A percentile compares a stretch with the other conserved stretches of the same genome.
Evolutionary conservation across 345 rosid species (phyloP).

Genomic region (Syzygium grande): DNA sequence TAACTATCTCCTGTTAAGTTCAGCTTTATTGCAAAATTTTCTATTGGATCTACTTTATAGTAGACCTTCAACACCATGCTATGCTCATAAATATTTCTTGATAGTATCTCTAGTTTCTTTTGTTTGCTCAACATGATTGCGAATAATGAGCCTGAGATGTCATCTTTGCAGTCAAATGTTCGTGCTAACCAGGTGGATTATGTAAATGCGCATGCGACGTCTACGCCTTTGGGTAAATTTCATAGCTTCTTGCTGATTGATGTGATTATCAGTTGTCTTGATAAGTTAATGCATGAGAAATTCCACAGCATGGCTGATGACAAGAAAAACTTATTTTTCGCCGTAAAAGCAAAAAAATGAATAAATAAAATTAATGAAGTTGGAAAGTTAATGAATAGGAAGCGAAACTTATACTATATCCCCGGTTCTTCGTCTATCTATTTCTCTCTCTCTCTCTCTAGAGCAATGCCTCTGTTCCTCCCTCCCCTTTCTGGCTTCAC

Average conservation of each 20-base stretch:
- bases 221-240: slow-evolving; percentile 76
- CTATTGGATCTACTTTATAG: neutral
- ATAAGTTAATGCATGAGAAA: neutral
- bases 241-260: neutral
- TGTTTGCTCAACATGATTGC: neutral
- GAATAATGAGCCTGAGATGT: neutral
- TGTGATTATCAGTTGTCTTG: neutral
- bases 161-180: slow-evolving; percentile 64
- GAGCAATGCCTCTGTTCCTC: no score
- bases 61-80: neutral
- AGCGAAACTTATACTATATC: no score
- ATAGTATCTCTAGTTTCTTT: neutral
- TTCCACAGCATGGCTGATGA: neutral
- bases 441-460: no score
- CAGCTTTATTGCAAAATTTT: neutral
- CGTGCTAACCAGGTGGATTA: slow-evolving; percentile 75
- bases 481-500: no score
- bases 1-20: neutral
- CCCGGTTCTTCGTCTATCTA: no score
- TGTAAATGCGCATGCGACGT: slow-evolving; percentile 93
- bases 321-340: neutral
- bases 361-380: no score
- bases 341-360: no score
- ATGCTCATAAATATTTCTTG: neutral
- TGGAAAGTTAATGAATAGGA: no score